phyloP scores from a whole-genome alignment of 768 basidiomycete species.

The Mycena alexandri region DNA sequence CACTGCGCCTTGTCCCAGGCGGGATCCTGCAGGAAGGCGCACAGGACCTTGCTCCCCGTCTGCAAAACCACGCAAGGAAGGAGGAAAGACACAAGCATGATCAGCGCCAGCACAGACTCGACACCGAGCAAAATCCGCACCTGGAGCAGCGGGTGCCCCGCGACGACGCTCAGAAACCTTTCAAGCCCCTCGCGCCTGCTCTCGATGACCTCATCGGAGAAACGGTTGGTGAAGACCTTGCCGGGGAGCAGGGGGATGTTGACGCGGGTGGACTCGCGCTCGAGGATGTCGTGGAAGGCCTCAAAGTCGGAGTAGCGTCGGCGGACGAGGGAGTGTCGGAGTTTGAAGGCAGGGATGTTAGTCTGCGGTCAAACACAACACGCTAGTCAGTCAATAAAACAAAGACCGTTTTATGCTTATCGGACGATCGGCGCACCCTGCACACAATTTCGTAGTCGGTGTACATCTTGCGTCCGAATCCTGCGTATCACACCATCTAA shows the following conservation, averaged over 20 bases:
- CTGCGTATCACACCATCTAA: slow-evolving; percentile 53
- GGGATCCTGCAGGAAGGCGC: slow-evolving; percentile 95
- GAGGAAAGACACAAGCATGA: slow-evolving; percentile 18
- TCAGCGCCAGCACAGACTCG: slow-evolving; percentile 10
- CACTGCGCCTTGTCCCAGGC: slow-evolving; percentile 89
- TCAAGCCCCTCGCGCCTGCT: slow-evolving; percentile 91
- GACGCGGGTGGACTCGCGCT: slow-evolving; percentile 95
- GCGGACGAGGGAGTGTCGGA: slow-evolving; percentile 91
- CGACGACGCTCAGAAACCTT: slow-evolving; percentile 94
- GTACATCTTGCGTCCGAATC: slow-evolving; percentile 98
- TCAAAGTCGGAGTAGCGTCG: slow-evolving; percentile 94
- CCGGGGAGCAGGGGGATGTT: slow-evolving; percentile 98
- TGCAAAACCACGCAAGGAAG: slow-evolving; percentile 42
- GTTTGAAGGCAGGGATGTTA: slow-evolving; percentile 98
- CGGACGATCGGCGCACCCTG: slow-evolving; percentile 69
- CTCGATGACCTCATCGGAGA: slow-evolving; percentile 98
- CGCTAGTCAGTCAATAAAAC: too few species aligned
- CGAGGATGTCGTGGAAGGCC: slow-evolving; percentile 97
- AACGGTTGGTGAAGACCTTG: slow-evolving; percentile 98
- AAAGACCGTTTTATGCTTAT: slow-evolving; percentile 2
- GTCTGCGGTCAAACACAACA: slow-evolving; percentile 66
- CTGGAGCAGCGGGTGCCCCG: slow-evolving; percentile 96
- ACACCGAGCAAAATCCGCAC: slow-evolving; percentile 56
- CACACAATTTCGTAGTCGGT: slow-evolving; percentile 99
- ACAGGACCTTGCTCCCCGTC: slow-evolving; percentile 98